Evolutionary conservation across 2,329 filamentous ascomycete species (phyloP).

Genomic region (Xylariaceae sp.): DNA sequence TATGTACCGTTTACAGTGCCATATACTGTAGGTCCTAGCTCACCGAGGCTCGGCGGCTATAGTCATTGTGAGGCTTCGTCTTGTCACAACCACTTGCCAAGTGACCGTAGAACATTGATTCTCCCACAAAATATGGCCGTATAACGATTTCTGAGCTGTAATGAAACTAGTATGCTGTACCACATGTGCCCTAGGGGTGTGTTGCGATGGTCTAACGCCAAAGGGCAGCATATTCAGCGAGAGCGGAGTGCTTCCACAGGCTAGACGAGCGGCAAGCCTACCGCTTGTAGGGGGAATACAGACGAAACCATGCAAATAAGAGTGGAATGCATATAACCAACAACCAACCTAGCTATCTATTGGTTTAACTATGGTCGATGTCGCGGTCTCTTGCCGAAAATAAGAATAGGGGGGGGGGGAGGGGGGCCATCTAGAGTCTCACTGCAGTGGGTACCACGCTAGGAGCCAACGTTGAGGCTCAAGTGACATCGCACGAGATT

Average conservation of each 20-base stretch:
- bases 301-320: neutral
- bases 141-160: neutral
- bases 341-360: neutral
- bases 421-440: slow-evolving; percentile 3
- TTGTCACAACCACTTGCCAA: neutral
- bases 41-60: neutral
- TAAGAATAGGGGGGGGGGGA: slow-evolving; percentile 1
- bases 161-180: neutral
- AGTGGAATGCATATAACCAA: slow-evolving; percentile 6
- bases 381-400: slow-evolving; percentile 6
- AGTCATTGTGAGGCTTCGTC: neutral
- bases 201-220: neutral
- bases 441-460: slow-evolving; percentile 16
- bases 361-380: slow-evolving; percentile 3
- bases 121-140: neutral
- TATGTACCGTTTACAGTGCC: slow-evolving; percentile 12
- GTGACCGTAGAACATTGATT: neutral
- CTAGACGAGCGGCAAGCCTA: neutral
- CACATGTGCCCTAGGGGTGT: slow-evolving; percentile 1
- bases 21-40: slow-evolving; percentile 8
- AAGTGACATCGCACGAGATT: slow-evolving; percentile 11
- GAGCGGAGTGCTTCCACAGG: slow-evolving; percentile 1
- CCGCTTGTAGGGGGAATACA: neutral
- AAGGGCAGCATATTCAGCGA: slow-evolving; percentile 3
- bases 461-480: slow-evolving; percentile 12